Conservation (phyloP, 768 basidiomycete species). For the Podaxis sp. region DNA sequence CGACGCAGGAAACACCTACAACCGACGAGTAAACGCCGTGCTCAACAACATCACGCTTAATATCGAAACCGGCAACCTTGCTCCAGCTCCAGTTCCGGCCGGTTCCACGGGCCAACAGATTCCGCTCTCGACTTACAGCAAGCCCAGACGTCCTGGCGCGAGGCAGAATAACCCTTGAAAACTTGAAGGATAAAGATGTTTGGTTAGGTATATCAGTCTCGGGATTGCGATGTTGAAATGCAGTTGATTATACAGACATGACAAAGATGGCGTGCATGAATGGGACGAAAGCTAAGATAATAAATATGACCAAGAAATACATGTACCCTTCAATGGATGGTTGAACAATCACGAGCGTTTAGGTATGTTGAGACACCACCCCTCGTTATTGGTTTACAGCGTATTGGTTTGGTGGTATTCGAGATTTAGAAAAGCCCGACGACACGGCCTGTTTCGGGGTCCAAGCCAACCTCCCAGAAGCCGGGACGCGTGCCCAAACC, state of each 20-base stretch:
- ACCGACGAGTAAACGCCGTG: constrained; percentile 58
- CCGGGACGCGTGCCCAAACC: constrained; percentile 92
- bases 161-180: neutral
- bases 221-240: neutral
- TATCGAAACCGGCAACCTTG: constrained; percentile 45
- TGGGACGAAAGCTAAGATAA: neutral
- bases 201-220: neutral
- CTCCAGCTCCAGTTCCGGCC: constrained; percentile 16
- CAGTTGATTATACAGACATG: neutral
- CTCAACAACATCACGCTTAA: constrained; percentile 64
- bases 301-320: constrained; percentile 4
- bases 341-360: neutral
- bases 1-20: constrained; percentile 58
- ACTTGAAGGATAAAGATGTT: no score
- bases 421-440: constrained; percentile 76
- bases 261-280: neutral
- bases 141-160: constrained; percentile 4
- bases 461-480: constrained; percentile 89
- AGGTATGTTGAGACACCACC: constrained; percentile 3
- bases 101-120: neutral
- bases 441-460: constrained; percentile 76
- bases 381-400: constrained; percentile 1
- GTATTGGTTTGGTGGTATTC: no score
- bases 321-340: neutral
- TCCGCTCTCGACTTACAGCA: constrained; percentile 1